These are phyloP conservation scores for Mercurialis annua DNA, from an alignment of 345 rosid genomes.

Conservation along the genomic window DNA sequence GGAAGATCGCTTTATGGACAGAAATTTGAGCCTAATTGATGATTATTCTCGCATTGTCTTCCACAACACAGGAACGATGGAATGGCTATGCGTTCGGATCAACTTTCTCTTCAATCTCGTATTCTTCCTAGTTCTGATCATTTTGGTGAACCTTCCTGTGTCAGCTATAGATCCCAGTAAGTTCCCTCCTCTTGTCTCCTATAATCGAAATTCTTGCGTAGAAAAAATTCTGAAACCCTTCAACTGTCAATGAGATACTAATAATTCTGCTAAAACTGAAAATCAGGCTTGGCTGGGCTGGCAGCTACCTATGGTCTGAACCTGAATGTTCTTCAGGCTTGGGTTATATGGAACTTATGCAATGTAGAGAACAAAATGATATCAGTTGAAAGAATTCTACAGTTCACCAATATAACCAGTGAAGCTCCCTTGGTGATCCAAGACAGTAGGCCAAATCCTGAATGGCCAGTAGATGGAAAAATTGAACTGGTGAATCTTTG, in stretches of 20 bases:
- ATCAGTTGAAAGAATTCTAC: constrained; percentile 68
- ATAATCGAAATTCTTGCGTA: neutral
- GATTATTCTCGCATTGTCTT: constrained; percentile 61
- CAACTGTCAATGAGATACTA: neutral
- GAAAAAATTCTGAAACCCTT: neutral
- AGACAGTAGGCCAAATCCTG: constrained; percentile 33
- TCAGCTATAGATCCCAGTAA: constrained; percentile 69
- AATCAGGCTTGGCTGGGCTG: constrained; percentile 62
- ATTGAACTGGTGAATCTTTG: constrained; percentile 49
- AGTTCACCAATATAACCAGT: constrained; percentile 48
- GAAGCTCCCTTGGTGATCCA: constrained; percentile 55
- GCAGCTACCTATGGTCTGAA: constrained; percentile 61
- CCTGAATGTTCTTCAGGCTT: constrained; percentile 68
- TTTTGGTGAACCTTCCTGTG: constrained; percentile 68
- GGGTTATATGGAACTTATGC: constrained; percentile 78
- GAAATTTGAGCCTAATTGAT: constrained; percentile 45
- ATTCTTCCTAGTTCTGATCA: constrained; percentile 65
- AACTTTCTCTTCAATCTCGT: constrained; percentile 79
- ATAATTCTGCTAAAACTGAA: constrained; percentile 3
- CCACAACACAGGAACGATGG: constrained; percentile 74
- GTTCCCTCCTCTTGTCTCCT: constrained; percentile 15
- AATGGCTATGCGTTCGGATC: constrained; percentile 78
- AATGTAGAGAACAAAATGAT: constrained; percentile 81
- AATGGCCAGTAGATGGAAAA: constrained; percentile 55
- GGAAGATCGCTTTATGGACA: constrained; percentile 54